Evolutionary conservation across 306 rosid genomes (phyloP).

Genomic region (Malus domestica): ASM211411v1 NC_041791.1:12242501-12243000

Average conservation of each 20-base stretch:
- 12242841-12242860: background rate
- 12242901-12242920: background rate
- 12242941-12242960: slow-evolving; percentile 65
- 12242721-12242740: slow-evolving; percentile 1
- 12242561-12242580: background rate
- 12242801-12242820: background rate
- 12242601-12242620: background rate
- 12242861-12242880: background rate
- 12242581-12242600: slow-evolving; percentile 16
- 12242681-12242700: background rate
- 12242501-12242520: background rate
- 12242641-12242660: background rate
- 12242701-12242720: background rate
- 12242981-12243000: slow-evolving; percentile 89
- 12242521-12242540: too few species aligned
- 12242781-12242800: background rate
- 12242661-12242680: background rate
- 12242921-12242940: background rate
- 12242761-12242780: slow-evolving; percentile 25
- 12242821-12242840: background rate
- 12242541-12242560: background rate
- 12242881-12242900: background rate
- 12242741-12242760: slow-evolving; percentile 13
- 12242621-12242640: background rate
- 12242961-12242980: slow-evolving; percentile 66